Evolutionary conservation across 768 basidiomycete species (phyloP).

Genomic region (Psilocybe subaeruginosa): DNA sequence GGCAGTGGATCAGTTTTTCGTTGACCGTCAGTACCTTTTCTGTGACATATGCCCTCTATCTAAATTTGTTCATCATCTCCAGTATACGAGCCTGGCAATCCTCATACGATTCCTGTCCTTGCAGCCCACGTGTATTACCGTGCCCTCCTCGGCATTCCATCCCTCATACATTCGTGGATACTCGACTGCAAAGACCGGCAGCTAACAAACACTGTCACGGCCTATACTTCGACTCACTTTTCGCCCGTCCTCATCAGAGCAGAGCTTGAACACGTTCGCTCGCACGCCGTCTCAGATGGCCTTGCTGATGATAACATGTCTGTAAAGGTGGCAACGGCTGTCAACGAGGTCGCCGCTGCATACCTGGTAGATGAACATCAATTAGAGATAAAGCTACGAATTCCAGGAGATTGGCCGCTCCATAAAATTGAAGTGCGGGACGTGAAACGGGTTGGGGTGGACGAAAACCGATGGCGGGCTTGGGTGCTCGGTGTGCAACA

Average conservation of each 20-base stretch:
- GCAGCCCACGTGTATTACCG: constrained; percentile 91
- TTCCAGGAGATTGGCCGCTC: constrained; percentile 91
- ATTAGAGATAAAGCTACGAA: constrained; percentile 84
- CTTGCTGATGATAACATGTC: constrained; percentile 77
- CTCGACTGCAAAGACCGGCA: constrained; percentile 89
- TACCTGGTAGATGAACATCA: constrained; percentile 94
- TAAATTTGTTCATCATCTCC: no score
- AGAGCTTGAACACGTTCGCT: constrained; percentile 77
- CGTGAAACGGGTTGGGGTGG: constrained; percentile 81
- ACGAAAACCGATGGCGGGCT: constrained; percentile 88
- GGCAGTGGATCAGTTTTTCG: constrained; percentile 81
- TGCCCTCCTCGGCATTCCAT: constrained; percentile 82
- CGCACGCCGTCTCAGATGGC: constrained; percentile 37
- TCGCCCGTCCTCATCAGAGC: constrained; percentile 86
- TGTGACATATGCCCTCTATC: background rate
- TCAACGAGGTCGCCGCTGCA: constrained; percentile 81
- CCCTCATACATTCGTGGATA: constrained; percentile 85
- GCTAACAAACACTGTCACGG: constrained; percentile 72
- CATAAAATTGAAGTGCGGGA: constrained; percentile 89
- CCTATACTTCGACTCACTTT: constrained; percentile 83
- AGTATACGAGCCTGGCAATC: constrained; percentile 62
- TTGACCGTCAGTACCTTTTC: constrained; percentile 58
- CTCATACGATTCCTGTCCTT: constrained; percentile 62
- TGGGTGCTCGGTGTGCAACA: constrained; percentile 95
- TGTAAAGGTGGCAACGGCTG: constrained; percentile 72